Evolutionary conservation across 495 filamentous ascomycete species (phyloP).

Genomic region (Pyrenopolyporus hunteri): DNA sequence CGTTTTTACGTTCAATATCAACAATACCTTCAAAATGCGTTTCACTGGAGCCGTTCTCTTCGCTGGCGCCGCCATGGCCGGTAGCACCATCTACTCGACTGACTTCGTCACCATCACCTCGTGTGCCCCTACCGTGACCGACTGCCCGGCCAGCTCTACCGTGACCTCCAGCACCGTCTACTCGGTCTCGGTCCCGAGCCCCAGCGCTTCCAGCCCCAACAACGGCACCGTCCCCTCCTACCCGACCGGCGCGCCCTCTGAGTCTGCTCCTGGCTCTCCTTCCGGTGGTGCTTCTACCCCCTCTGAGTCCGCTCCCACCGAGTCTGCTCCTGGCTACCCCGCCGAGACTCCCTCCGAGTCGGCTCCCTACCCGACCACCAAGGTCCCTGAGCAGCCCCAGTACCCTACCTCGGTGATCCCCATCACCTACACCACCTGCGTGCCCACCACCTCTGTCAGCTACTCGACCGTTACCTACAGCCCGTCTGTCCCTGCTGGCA

Average conservation of each 20-base stretch:
- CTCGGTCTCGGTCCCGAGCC: slow-evolving; percentile 37
- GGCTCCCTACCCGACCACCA: slow-evolving; percentile 32
- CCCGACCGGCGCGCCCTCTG: slow-evolving; percentile 46
- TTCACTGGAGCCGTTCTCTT: slow-evolving; percentile 56
- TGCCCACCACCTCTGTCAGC: slow-evolving; percentile 53
- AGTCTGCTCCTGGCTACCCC: slow-evolving; percentile 29
- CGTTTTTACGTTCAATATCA: slow-evolving; percentile 45
- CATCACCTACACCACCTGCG: slow-evolving; percentile 44
- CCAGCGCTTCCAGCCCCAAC: slow-evolving; percentile 3
- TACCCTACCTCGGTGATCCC: slow-evolving; percentile 57
- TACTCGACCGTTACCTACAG: slow-evolving; percentile 56
- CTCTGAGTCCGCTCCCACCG: slow-evolving; percentile 13
- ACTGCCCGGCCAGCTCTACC: slow-evolving; percentile 59
- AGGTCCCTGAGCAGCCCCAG: slow-evolving; percentile 22
- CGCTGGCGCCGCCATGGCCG: slow-evolving; percentile 58
- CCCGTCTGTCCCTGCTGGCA: slow-evolving; percentile 48
- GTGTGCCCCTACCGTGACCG: slow-evolving; percentile 54
- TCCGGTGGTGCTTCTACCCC: not conserved
- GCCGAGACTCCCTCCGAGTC: slow-evolving; percentile 17
- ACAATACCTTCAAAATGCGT: slow-evolving; percentile 60
- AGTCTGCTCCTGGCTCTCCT: slow-evolving; percentile 24
- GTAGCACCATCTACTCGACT: slow-evolving; percentile 61
- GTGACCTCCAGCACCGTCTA: slow-evolving; percentile 49
- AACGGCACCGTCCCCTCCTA: slow-evolving; percentile 35
- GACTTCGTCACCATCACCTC: slow-evolving; percentile 64